Conservation (phyloP, 1,284 basidiomycete species). For the Fomitopsis palustris region DNA sequence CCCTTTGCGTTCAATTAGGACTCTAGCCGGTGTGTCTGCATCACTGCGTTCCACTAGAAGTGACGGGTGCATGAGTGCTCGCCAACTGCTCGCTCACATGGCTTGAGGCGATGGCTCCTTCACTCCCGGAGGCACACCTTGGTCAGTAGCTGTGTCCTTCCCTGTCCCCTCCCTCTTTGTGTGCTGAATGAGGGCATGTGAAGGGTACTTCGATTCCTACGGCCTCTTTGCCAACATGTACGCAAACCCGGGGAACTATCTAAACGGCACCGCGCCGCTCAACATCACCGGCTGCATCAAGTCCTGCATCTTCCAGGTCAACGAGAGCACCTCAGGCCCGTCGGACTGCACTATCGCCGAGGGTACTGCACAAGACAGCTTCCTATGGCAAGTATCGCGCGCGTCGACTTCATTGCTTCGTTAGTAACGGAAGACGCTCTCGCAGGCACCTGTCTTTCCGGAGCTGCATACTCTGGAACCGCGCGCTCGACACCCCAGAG, state of each 20-base stretch:
- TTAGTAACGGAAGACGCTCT: not conserved
- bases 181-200: conserved; percentile 13
- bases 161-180: not conserved
- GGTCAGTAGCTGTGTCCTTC: conserved; percentile 18
- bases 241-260: conserved; percentile 41
- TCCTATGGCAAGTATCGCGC: conserved; percentile 38
- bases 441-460: too few species aligned
- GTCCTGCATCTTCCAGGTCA: conserved; percentile 40
- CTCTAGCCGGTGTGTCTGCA: too few species aligned
- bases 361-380: conserved; percentile 48
- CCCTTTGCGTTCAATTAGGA: too few species aligned
- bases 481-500: too few species aligned
- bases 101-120: conserved; percentile 27
- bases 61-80: too few species aligned
- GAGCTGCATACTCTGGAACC: too few species aligned
- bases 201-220: conserved; percentile 52
- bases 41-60: too few species aligned
- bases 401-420: conserved; percentile 16
- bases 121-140: conserved; percentile 29
- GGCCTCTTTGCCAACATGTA: conserved; percentile 52
- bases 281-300: conserved; percentile 49
- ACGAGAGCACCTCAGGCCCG: conserved; percentile 28
- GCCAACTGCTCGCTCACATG: conserved; percentile 25
- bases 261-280: conserved; percentile 56
- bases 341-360: conserved; percentile 37